Evolutionary conservation across 495 filamentous ascomycete genomes (phyloP).

Genomic region (Penicillium argentinense): DNA sequence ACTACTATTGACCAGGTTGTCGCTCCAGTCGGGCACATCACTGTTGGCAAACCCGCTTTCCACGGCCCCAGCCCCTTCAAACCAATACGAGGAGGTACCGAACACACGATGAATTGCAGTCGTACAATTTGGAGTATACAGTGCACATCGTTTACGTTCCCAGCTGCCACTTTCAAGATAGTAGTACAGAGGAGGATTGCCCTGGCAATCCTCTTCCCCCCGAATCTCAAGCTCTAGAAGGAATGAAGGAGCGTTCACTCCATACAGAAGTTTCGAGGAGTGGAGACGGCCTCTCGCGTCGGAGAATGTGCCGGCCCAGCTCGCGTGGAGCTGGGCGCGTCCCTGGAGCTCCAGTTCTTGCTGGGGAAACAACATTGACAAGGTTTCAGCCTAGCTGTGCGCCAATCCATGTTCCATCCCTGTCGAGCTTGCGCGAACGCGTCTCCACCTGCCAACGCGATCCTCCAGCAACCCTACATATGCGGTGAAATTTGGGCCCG

Average conservation of each 20-base stretch:
- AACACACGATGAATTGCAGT: not conserved
- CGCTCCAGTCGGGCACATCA: not conserved
- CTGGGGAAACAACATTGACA: slow-evolving; percentile 2
- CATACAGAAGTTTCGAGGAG: slow-evolving; percentile 15
- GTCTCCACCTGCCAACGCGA: slow-evolving; percentile 17
- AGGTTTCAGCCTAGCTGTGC: not conserved
- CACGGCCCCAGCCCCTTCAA: not conserved
- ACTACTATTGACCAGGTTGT: not conserved
- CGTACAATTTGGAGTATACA: not conserved
- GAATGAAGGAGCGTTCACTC: slow-evolving; percentile 22
- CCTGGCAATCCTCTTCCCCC: not conserved
- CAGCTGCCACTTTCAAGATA: not conserved
- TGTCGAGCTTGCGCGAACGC: slow-evolving; percentile 3
- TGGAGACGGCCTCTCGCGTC: slow-evolving; percentile 14
- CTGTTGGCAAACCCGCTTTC: not conserved
- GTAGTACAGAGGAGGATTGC: not conserved
- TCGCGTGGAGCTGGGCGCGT: slow-evolving; percentile 14
- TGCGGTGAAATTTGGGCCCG: not conserved
- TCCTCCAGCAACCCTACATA: slow-evolving; percentile 16
- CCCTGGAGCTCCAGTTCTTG: slow-evolving; percentile 1
- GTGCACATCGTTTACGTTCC: too few species aligned
- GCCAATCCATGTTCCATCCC: slow-evolving; percentile 10
- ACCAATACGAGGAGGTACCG: too few species aligned
- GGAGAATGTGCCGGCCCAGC: slow-evolving; percentile 15
- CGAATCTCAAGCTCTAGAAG: slow-evolving; percentile 11